Evolutionary conservation across 2,329 filamentous ascomycete genomes (phyloP), one percentile per base, ranked within the genome.

Genomic region (Exophiala lecanii-corni): DNA sequence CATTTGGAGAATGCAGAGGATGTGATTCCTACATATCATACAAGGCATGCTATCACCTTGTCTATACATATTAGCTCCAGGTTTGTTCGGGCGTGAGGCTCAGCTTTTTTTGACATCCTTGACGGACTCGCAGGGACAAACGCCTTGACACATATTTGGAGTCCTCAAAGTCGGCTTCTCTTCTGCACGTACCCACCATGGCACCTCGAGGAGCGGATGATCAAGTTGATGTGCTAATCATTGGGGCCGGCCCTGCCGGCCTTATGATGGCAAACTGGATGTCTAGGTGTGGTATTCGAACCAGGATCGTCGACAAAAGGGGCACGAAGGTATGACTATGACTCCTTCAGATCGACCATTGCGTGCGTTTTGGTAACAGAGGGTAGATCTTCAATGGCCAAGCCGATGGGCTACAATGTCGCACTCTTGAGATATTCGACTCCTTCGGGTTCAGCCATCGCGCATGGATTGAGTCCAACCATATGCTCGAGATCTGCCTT

Each of bases 391-490:
- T 51, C n/a, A 59, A 57, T n/a, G 62, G 64, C 15, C 70, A 73
- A 51, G 71, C 71, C 2, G 73, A 75, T 50, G 77, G 76, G 2
- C 66, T 83, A 2, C 79, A 85, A 62, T 77, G 74, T 50, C 77
- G 82, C 2, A 84, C 79, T 0, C 67, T 86, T 2, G 81, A 88
- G 60, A 84, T 87, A n/a, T 77, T 87, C 42, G 81, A 88, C 54
- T 79, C 76, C 37, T 83, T 88, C 53, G 82, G 78, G 1, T 76
- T 88, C 45, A 79, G 70, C 2, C 75, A 86, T 50, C 66, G 74
- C 3, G 75, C 73, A 1, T 79, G 78, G 75, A 79, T 79, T 36
- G 82, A 86, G 54, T 72, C 76, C 9, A 83, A 83, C 57, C 79
- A 80, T 56, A 76, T 85, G 67, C 68, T 83, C n/a, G 82, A 84